phyloP scores from a whole-genome alignment of 805 yeast species.

The Alloascoidea hylecoeti region DNA sequence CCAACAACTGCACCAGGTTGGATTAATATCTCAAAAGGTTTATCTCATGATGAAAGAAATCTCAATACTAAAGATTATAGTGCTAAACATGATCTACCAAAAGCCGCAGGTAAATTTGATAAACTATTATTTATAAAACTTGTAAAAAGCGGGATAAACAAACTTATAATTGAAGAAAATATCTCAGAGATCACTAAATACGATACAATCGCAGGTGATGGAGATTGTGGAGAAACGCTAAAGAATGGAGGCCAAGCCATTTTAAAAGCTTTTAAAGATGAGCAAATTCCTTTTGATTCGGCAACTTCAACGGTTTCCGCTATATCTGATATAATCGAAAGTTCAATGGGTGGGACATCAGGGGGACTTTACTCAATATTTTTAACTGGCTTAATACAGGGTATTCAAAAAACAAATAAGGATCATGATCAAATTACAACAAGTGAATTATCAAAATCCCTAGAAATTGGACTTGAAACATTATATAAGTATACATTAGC shows the following conservation, averaged over 20 bases:
- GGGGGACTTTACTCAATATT: conserved; percentile 87
- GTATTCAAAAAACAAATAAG: conserved; percentile 20
- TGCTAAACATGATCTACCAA: not conserved
- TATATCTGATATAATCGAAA: conserved; percentile 74
- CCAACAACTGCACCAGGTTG: conserved; percentile 47
- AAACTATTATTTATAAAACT: conserved; percentile 17
- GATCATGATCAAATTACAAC: conserved; percentile 16
- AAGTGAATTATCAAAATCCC: conserved; percentile 13
- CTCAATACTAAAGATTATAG: conserved; percentile 6
- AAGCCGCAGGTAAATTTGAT: conserved; percentile 11
- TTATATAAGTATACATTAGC: conserved; percentile 82
- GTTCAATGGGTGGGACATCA: conserved; percentile 94
- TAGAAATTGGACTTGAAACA: conserved; percentile 46
- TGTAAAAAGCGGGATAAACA: conserved; percentile 34
- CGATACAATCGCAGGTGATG: conserved; percentile 90
- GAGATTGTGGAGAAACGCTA: conserved; percentile 92
- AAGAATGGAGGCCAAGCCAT: conserved; percentile 73
- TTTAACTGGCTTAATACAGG: conserved; percentile 60
- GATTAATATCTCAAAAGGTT: conserved; percentile 12
- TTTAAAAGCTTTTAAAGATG: conserved; percentile 30
- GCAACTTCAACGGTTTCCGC: conserved; percentile 46
- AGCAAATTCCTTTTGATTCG: conserved; percentile 20
- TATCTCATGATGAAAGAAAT: conserved; percentile 17
- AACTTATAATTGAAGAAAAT: conserved; percentile 56
- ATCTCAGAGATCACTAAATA: conserved; percentile 60